phyloP scores from a whole-genome alignment of 371 early-diverging fungal species.

The Sporodiniella umbellata region DNA sequence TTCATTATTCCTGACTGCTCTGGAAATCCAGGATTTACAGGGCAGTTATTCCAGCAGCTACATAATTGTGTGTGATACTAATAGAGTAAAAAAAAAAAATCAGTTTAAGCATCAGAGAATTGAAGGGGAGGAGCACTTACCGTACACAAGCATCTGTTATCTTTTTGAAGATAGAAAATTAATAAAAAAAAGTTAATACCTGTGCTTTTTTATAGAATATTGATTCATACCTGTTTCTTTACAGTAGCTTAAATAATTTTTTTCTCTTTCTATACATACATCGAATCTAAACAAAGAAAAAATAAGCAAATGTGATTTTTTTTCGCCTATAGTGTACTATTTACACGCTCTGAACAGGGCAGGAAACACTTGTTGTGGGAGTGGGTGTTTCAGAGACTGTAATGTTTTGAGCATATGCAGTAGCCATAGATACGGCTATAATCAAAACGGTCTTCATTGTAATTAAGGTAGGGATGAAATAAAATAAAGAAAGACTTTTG shows the following conservation, averaged over 20 bases:
- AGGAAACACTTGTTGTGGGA: constrained; percentile 3
- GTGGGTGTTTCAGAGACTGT: constrained; percentile 4
- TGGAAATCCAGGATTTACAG: constrained; percentile 15
- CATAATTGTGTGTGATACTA: constrained; percentile 26
- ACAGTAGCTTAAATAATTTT: constrained; percentile 26
- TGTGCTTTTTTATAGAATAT: no score
- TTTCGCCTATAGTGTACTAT: not conserved
- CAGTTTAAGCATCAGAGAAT: no score
- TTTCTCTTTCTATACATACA: constrained; percentile 22
- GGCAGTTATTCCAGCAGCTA: constrained; percentile 26
- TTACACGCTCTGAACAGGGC: constrained; percentile 25
- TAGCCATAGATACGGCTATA: constrained; percentile 7
- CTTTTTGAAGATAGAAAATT: constrained; percentile 3
- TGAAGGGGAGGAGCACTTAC: constrained; percentile 11
- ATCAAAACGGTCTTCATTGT: constrained; percentile 13
- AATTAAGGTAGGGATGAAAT: constrained; percentile 2
- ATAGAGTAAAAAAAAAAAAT: constrained; percentile 2
- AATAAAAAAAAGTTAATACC: no score
- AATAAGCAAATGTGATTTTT: not conserved
- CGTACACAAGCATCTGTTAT: constrained; percentile 26
- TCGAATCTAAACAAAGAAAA: constrained; percentile 14
- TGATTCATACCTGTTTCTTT: constrained; percentile 13
- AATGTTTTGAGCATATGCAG: constrained; percentile 13
- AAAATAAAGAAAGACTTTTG: no score
- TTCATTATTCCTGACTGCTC: constrained; percentile 14